phyloP scores from a whole-genome alignment of 2,329 filamentous ascomycete genomes.

The Ophiostoma piceae region DNA sequence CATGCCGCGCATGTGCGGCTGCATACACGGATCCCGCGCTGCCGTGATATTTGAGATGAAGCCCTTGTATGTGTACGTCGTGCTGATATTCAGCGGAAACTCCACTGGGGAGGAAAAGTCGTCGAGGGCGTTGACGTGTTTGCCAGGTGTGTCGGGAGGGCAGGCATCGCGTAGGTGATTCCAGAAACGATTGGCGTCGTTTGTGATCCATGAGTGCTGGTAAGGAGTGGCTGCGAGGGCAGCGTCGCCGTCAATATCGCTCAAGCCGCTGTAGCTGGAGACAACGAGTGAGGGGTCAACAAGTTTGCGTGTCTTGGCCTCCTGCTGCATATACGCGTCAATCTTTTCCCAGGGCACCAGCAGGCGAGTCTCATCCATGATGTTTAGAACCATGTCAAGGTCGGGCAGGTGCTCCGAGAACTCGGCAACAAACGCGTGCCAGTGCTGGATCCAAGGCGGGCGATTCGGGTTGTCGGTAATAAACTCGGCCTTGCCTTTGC shows the following conservation, averaged over 20 bases:
- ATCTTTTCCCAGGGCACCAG: slow-evolving; percentile 55
- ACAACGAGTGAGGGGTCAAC: slow-evolving; percentile 42
- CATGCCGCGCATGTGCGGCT: slow-evolving; percentile 41
- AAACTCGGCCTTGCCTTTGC: slow-evolving; percentile 39
- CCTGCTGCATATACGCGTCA: slow-evolving; percentile 44
- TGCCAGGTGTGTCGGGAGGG: slow-evolving; percentile 47
- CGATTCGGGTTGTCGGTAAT: slow-evolving; percentile 37
- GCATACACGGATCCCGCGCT: slow-evolving; percentile 50
- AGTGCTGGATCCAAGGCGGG: slow-evolving; percentile 44
- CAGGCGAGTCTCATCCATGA: slow-evolving; percentile 57
- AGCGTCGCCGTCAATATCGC: slow-evolving; percentile 34
- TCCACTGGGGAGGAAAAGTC: slow-evolving; percentile 32
- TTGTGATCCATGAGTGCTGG: slow-evolving; percentile 45
- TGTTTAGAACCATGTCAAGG: slow-evolving; percentile 62
- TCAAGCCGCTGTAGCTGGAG: slow-evolving; percentile 40
- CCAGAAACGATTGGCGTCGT: slow-evolving; percentile 51
- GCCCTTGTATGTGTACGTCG: slow-evolving; percentile 36
- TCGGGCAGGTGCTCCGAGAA: slow-evolving; percentile 54
- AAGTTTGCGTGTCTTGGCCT: slow-evolving; percentile 39
- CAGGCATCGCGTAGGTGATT: slow-evolving; percentile 53
- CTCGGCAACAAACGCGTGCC: slow-evolving; percentile 45
- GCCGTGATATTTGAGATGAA: slow-evolving; percentile 53
- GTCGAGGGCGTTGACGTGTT: slow-evolving; percentile 36
- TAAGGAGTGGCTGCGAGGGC: slow-evolving; percentile 31
- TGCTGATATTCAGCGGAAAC: slow-evolving; percentile 22